phyloP scores from a whole-genome alignment of 2,329 filamentous ascomycete genomes.

The Colletotrichum sp. region DNA sequence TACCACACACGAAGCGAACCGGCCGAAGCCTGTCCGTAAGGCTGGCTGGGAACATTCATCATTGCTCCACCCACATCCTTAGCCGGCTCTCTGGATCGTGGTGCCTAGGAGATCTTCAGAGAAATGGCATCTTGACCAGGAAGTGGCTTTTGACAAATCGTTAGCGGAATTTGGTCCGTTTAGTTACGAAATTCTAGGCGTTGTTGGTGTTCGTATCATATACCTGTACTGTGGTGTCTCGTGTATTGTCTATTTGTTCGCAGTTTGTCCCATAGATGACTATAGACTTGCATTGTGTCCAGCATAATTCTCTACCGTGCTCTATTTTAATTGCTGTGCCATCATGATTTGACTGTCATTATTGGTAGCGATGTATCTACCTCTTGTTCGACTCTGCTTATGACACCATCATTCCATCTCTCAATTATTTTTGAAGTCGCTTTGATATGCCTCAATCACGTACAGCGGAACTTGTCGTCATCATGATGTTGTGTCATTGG shows the following conservation, averaged over 20 bases:
- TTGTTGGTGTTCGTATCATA: conserved; percentile 10
- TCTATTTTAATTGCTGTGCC: accelerated
- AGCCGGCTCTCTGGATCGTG: conserved; percentile 8
- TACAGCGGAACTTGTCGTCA: not conserved
- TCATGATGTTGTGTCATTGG: not conserved
- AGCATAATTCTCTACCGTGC: not conserved
- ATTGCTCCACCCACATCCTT: conserved; percentile 2
- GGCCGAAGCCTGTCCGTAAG: not conserved
- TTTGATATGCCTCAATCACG: not conserved
- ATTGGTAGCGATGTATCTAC: not conserved
- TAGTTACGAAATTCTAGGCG: conserved; percentile 13
- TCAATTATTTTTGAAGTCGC: not conserved
- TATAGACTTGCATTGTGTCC: not conserved
- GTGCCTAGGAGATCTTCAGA: not conserved
- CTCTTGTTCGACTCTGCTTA: not conserved
- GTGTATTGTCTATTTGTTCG: not conserved
- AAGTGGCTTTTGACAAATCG: not conserved
- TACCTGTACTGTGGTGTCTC: conserved; percentile 3
- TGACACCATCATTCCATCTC: not conserved
- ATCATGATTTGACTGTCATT: not conserved
- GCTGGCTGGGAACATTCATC: not conserved
- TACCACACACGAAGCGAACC: not conserved
- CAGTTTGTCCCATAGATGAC: not conserved
- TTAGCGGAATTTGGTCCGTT: not conserved
- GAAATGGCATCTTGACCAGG: not conserved